Evolutionary conservation across 768 basidiomycete species (phyloP).

Genomic region (Boletus coccyginus): DNA sequence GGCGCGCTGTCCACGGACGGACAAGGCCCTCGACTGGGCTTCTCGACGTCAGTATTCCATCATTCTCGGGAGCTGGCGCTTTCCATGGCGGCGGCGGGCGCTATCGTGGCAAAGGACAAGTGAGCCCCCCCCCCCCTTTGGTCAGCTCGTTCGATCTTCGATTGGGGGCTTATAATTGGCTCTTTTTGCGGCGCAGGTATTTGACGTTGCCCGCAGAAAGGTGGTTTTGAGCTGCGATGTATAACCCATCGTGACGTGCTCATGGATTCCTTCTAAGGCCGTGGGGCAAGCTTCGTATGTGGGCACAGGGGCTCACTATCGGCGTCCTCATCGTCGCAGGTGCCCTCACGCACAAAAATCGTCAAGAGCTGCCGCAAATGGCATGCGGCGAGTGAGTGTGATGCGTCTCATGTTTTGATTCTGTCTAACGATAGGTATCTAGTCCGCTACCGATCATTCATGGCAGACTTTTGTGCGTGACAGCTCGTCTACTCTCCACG

Average conservation of each 20-base stretch:
- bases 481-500: not conserved
- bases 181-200: conserved; percentile 11
- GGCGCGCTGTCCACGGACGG: conserved; percentile 41
- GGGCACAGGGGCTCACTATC: conserved; percentile 81
- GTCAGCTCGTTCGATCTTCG: no score
- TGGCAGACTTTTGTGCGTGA: conserved; percentile 29
- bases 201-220: conserved; percentile 30
- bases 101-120: conserved; percentile 63
- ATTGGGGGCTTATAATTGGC: not conserved
- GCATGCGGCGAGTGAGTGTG: conserved; percentile 22
- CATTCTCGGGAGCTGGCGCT: conserved; percentile 72
- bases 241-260: not conserved
- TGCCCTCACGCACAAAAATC: conserved; percentile 54
- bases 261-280: conserved; percentile 47
- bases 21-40: conserved; percentile 64
- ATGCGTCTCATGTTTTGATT: no score
- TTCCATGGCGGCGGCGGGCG: conserved; percentile 62
- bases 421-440: not conserved
- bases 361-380: conserved; percentile 33
- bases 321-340: conserved; percentile 72
- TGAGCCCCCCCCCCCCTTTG: no score
- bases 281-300: conserved; percentile 90
- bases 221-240: conserved; percentile 2
- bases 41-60: conserved; percentile 66
- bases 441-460: conserved; percentile 27